Base-by-base conservation (phyloP, 208 protist genomes). In the Sergeia podlipaevii region DNA sequence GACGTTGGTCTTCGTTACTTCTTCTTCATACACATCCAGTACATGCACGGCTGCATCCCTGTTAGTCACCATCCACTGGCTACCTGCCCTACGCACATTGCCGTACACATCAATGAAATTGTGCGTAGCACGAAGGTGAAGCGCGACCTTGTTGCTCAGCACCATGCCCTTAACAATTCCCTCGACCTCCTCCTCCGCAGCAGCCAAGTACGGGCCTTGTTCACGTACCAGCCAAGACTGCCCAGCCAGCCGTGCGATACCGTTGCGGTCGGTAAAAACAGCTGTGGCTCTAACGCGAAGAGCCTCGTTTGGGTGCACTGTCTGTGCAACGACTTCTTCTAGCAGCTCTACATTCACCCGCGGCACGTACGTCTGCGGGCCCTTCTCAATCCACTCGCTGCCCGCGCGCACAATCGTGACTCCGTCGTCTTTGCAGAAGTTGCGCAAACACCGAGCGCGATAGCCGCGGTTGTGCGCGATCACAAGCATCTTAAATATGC, bases 341-440 rank as follows among this genome's bases (percentile, higher is more conserved):
- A 97, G 43, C 17, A 97, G 72, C 48, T 70, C 57, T 45, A 96
- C 89, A 47, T 96, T 87, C 8, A 96, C 75, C 4, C 65, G 72
- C 18, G 95, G 96, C 3, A 84, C 77, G 67, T 97, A 98, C 36
- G 90, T 95, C 36, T 84, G 59, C 15, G 96, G 95, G 3, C 94
- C 95, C 28, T 70, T 60, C 20, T 95, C 84, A 38, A 97, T 64
- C 90, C 94, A 98, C 67, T 97, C 90, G 21, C 68, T 88, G 29
- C 95, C 96, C 0, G 96, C 91, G 4, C 20, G 48, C 8, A 85
- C 69, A 0, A 21, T 3, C 4, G 44, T 37, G 2, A 38, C 60
- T 18, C 23, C 29, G 7, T 52, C 52, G 20, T 60, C 51, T 1
- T 59, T 59, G 3, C 48, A 36, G 56, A 88, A 94, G 60, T 96